Base-by-base conservation (phyloP, 2,329 filamentous ascomycete genomes). In the Penicillium sp. region DNA sequence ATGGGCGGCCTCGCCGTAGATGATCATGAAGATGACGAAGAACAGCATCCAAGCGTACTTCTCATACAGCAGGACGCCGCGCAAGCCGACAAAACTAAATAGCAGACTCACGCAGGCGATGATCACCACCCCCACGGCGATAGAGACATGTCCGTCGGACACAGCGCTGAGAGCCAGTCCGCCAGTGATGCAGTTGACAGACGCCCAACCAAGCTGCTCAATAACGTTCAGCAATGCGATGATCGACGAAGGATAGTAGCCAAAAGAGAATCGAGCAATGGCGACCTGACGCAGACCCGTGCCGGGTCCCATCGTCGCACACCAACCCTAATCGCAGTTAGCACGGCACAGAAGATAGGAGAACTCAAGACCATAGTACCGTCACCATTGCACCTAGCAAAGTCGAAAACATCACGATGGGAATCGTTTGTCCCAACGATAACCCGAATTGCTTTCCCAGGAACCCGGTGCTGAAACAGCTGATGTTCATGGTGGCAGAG, bases 281-380 rank as follows among this genome's bases (percentile, higher is more conserved):
- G 77, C 79, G 54, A 82, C 76, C 61, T 83, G 79, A 52, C 80
- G 77, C 39, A 83, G 69, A 3, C 81, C 81, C 3, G 75, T 82
- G 7, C 69, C 75, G 2, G 80, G 75, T 21, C 80, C 80, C 60
- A 82, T 75, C 1, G 79, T 82, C 14, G 80, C 80, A 54, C 79
- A 80, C 66, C 74, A 82, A 7, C 78, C 79, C 52, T 73, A 61
- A 46, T 52, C 14, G 27, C 43, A 6, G 43, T 44, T 5, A 44
- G 43, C n/a, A n/a, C 16, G 2, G 6, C 22, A 2, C 8, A 8
- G 24, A 27, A 27, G 24, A 27, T 5, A 43, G 22, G 24, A 24
- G 22, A n/a, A 43, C 7, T 5, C 24, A 14, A 39, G 36, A 40
- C n/a, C 24, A 6, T 6, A 34, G 34, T 53, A 59, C 56, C 43